phyloP scores from a whole-genome alignment of 1,284 basidiomycete species.

The Boletus nobilissimus region DNA sequence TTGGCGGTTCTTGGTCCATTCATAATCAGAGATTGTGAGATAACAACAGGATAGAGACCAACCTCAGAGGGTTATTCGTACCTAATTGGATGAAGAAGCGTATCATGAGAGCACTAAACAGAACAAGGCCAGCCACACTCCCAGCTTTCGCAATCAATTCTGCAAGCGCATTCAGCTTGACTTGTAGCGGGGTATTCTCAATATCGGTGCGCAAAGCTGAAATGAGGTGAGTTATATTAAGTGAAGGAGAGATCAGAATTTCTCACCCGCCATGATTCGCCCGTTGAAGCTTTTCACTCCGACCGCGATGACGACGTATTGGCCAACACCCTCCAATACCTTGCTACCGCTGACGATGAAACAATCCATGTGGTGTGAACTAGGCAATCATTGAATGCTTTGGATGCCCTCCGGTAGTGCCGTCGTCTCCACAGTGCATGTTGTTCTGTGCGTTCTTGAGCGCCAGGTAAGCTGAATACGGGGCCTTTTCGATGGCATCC shows the following conservation, averaged over 20 bases:
- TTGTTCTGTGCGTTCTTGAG: constrained; percentile 47
- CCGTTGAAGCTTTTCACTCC: constrained; percentile 95
- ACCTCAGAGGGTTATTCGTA: constrained; percentile 62
- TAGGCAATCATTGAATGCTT: constrained; percentile 40
- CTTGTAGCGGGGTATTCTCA: constrained; percentile 92
- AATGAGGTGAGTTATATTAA: constrained; percentile 27
- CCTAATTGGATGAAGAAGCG: constrained; percentile 92
- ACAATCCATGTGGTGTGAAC: constrained; percentile 80
- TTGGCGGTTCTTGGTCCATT: constrained; percentile 65
- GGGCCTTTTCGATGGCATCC: constrained; percentile 91
- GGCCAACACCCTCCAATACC: constrained; percentile 94
- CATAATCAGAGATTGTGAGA: constrained; percentile 6
- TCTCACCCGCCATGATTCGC: constrained; percentile 90
- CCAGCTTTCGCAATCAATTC: constrained; percentile 95
- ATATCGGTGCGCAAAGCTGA: constrained; percentile 81
- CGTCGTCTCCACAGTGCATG: constrained; percentile 37
- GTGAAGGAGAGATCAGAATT: neutral
- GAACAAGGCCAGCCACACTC: constrained; percentile 80
- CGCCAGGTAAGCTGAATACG: constrained; percentile 81
- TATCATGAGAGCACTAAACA: constrained; percentile 92
- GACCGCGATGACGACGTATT: constrained; percentile 92
- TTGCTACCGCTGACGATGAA: constrained; percentile 95
- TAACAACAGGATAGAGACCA: constrained; percentile 10
- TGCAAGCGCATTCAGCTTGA: constrained; percentile 92
- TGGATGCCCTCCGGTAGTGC: constrained; percentile 34